Evolutionary conservation across 352 stramenopile species (phyloP).

Genomic region (Phytophthora ohioensis): DNA sequence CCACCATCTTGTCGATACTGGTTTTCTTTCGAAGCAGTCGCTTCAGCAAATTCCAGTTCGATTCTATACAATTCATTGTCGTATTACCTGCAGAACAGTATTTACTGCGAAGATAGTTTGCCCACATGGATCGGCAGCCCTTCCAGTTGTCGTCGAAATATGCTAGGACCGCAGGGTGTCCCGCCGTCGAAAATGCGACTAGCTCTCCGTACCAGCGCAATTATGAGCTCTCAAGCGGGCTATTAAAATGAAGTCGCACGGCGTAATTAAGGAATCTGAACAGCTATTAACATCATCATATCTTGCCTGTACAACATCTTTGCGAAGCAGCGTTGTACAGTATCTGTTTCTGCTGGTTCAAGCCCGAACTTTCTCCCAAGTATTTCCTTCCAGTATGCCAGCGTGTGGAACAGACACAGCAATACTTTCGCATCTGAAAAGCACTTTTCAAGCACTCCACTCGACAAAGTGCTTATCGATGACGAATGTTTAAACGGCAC

Average conservation of each 20-base stretch:
- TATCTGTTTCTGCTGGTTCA: background rate
- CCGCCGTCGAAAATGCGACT: background rate
- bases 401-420: background rate
- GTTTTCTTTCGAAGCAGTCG: background rate
- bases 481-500: background rate
- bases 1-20: too few species aligned
- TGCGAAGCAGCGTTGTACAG: background rate
- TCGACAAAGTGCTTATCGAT: background rate
- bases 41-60: slow-evolving; percentile 1
- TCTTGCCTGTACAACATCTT: background rate
- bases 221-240: background rate
- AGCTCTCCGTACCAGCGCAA: background rate
- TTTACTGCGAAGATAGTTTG: background rate
- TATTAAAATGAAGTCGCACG: background rate
- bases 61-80: too few species aligned
- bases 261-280: background rate
- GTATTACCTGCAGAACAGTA: too few species aligned
- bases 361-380: background rate
- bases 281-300: background rate
- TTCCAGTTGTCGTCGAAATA: background rate
- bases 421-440: background rate
- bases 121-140: background rate
- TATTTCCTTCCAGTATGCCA: background rate
- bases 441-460: background rate
- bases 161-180: background rate